Percentiles rank a stretch among this genome's conserved stretches.
Evolutionary conservation across 2,329 filamentous ascomycete genomes (phyloP).

Genomic region (Fusarium chuoi): DNA sequence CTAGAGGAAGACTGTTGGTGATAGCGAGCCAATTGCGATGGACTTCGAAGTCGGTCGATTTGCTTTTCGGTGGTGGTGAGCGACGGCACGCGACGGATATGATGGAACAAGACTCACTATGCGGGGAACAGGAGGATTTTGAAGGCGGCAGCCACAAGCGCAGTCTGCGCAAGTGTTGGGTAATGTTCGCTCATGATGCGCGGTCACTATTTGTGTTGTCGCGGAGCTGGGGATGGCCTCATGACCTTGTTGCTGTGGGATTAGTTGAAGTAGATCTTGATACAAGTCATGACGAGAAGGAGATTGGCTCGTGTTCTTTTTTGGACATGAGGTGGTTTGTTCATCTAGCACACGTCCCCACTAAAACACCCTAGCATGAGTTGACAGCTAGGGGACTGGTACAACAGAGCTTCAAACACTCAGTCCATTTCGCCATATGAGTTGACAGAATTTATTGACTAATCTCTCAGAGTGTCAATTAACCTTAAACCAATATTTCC

Average conservation of each 20-base stretch:
- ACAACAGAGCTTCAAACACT: background rate
- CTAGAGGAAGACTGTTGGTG: slow-evolving; percentile 85
- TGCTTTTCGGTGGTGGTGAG: slow-evolving; percentile 64
- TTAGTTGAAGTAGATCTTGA: background rate
- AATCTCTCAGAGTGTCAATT: no score
- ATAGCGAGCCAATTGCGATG: slow-evolving; percentile 99
- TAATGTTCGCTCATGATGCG: slow-evolving; percentile 78
- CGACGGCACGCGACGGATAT: background rate
- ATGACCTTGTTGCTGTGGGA: slow-evolving; percentile 34
- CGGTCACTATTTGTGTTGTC: slow-evolving; percentile 23
- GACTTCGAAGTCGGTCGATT: slow-evolving; percentile 98
- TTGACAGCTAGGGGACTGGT: background rate
- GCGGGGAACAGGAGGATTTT: slow-evolving; percentile 94
- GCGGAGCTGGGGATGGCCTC: slow-evolving; percentile 31
- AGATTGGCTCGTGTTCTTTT: slow-evolving; percentile 39
- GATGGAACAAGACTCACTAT: slow-evolving; percentile 72
- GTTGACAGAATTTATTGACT: no score
- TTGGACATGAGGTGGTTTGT: slow-evolving; percentile 9
- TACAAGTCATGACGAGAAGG: slow-evolving; percentile 32
- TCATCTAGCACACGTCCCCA: background rate
- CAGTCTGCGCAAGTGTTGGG: slow-evolving; percentile 89
- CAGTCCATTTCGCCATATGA: background rate
- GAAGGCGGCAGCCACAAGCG: slow-evolving; percentile 84
- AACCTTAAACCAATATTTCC: rapidly evolving
- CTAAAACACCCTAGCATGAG: slow-evolving; percentile 24